Evolutionary conservation across 768 basidiomycete genomes (phyloP).

Genomic region (Leccinum disarticulatum): DNA sequence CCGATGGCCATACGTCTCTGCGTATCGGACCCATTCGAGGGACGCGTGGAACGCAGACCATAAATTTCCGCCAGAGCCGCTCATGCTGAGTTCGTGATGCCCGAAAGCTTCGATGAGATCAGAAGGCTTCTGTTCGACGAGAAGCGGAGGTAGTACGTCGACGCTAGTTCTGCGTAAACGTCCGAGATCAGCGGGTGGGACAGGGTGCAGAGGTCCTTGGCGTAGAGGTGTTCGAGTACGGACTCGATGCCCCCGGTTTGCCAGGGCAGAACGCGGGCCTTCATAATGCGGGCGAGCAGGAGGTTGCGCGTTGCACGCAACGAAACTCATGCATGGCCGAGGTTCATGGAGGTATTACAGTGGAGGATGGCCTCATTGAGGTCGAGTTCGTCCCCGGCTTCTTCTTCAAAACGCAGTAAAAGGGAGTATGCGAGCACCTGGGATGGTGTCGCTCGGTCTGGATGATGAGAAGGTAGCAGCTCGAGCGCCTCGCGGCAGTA

Average conservation of each 20-base stretch:
- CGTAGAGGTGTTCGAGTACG: conserved; percentile 27
- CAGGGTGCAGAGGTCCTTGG: conserved; percentile 23
- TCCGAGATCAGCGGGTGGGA: conserved; percentile 21
- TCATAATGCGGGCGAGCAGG: conserved; percentile 23
- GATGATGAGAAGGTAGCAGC: conserved; percentile 14
- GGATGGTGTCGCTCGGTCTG: conserved; percentile 14
- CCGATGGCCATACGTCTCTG: conserved; percentile 22
- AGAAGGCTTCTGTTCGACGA: conserved; percentile 16
- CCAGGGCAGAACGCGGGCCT: conserved; percentile 25
- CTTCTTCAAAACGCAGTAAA: conserved; percentile 25
- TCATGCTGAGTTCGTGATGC: conserved; percentile 24
- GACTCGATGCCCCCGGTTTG: conserved; percentile 25
- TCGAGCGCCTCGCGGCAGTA: conserved; percentile 26
- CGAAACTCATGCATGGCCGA: conserved; percentile 4
- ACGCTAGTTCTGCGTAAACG: conserved; percentile 26
- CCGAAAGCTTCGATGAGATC: conserved; percentile 28
- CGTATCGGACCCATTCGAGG: conserved; percentile 23
- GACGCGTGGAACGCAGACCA: conserved; percentile 21
- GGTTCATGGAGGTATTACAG: conserved; percentile 15
- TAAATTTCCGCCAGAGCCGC: conserved; percentile 12
- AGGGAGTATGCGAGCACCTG: conserved; percentile 23
- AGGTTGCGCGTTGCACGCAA: conserved; percentile 19
- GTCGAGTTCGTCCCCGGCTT: conserved; percentile 27
- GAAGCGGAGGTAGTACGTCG: conserved; percentile 26
- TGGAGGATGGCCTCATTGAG: conserved; percentile 25